Conservation (phyloP, 345 rosid species). For the Populus euphratica region DNA sequence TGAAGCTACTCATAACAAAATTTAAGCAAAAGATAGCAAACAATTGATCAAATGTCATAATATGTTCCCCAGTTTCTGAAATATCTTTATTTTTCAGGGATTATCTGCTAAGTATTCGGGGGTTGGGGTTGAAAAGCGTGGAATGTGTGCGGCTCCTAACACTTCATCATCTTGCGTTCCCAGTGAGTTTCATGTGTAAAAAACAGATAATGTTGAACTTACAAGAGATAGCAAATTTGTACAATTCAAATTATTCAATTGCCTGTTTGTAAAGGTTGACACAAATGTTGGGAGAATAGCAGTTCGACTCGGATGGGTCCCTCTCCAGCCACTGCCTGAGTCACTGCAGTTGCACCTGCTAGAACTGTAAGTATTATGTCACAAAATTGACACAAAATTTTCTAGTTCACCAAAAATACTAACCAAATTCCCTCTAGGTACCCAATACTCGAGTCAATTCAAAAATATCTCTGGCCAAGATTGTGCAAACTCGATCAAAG, state of each 20-base stretch:
- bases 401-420: slow-evolving; percentile 16
- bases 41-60: not conserved
- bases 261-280: slow-evolving; percentile 62
- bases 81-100: slow-evolving; percentile 50
- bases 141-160: slow-evolving; percentile 92
- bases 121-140: slow-evolving; percentile 89
- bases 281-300: slow-evolving; percentile 97
- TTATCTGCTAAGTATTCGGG: slow-evolving; percentile 74
- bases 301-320: slow-evolving; percentile 97
- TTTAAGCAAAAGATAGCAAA: not conserved
- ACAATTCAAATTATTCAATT: slow-evolving; percentile 7
- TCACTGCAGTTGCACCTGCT: slow-evolving; percentile 86
- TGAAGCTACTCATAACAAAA: not conserved
- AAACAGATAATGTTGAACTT: slow-evolving; percentile 11
- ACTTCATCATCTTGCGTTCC: slow-evolving; percentile 90
- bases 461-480: slow-evolving; percentile 95
- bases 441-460: slow-evolving; percentile 83
- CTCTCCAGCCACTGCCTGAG: slow-evolving; percentile 87
- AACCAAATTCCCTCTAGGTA: slow-evolving; percentile 48
- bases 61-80: slow-evolving; percentile 12
- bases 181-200: slow-evolving; percentile 48
- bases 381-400: slow-evolving; percentile 1
- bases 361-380: slow-evolving; percentile 64
- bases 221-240: slow-evolving; percentile 10
- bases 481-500: slow-evolving; percentile 85